Evolutionary conservation across 371 early-diverging fungal genomes (phyloP).

Genomic region (Lichtheimia ornata): DNA sequence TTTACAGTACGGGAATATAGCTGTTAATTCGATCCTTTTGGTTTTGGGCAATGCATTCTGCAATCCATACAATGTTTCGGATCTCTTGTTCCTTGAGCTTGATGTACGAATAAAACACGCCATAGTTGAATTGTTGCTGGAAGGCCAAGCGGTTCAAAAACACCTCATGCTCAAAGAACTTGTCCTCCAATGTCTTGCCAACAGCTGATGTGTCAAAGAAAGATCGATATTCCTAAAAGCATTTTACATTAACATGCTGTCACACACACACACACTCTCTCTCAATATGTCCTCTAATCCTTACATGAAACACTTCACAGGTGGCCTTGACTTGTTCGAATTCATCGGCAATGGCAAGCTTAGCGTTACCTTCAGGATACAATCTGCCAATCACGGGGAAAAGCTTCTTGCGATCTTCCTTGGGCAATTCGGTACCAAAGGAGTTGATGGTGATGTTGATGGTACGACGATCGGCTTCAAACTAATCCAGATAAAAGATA

Average conservation of each 20-base stretch:
- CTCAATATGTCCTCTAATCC: slow-evolving; percentile 5
- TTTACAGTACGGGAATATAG: slow-evolving; percentile 77
- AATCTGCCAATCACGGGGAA: slow-evolving; percentile 91
- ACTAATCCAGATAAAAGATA: slow-evolving; percentile 52
- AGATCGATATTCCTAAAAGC: slow-evolving; percentile 68
- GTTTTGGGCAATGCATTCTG: slow-evolving; percentile 98
- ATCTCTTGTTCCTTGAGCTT: slow-evolving; percentile 99
- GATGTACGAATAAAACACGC: slow-evolving; percentile 95
- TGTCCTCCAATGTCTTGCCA: slow-evolving; percentile 85
- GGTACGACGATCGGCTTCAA: slow-evolving; percentile 97
- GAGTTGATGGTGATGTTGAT: slow-evolving; percentile 98
- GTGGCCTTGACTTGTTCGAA: slow-evolving; percentile 88
- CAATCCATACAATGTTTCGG: slow-evolving; percentile 98
- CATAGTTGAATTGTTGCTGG: slow-evolving; percentile 96
- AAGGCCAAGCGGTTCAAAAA: slow-evolving; percentile 91
- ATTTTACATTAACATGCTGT: too few relatives aligned
- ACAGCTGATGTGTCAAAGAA: slow-evolving; percentile 62
- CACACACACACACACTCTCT: too few relatives aligned
- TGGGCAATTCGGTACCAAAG: slow-evolving; percentile 93
- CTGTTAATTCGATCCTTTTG: slow-evolving; percentile 94
- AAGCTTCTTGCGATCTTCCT: slow-evolving; percentile 92
- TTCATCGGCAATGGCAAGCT: slow-evolving; percentile 91
- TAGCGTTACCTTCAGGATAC: slow-evolving; percentile 88
- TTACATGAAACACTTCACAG: slow-evolving; percentile 82
- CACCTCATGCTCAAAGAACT: slow-evolving; percentile 95